phyloP scores from a whole-genome alignment of 768 basidiomycete species.

The Lenzites betulinus region DNA sequence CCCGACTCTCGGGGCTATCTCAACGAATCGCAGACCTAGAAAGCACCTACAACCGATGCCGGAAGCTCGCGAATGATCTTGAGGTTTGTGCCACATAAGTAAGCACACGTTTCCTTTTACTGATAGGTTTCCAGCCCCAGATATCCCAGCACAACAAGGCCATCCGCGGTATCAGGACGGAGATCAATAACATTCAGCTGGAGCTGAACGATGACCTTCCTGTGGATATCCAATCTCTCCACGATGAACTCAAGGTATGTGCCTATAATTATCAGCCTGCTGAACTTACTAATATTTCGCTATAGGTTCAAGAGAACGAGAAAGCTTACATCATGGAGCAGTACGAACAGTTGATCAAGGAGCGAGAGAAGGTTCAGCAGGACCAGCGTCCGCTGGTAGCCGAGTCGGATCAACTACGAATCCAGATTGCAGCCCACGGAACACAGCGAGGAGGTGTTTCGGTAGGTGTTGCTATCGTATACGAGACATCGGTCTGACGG shows the following conservation, averaged over 20 bases:
- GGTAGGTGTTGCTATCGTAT: slow-evolving; percentile 41
- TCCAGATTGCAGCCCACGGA: slow-evolving; percentile 53
- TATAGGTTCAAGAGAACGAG: slow-evolving; percentile 57
- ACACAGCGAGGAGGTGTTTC: slow-evolving; percentile 42
- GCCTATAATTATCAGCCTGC: not conserved
- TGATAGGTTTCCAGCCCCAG: slow-evolving; percentile 9
- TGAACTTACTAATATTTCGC: not conserved
- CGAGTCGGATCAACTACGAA: slow-evolving; percentile 48
- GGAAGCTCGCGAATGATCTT: slow-evolving; percentile 31
- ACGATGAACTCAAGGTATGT: slow-evolving; percentile 55
- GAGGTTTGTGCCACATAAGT: not conserved
- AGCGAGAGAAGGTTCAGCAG: slow-evolving; percentile 50
- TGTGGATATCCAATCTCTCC: slow-evolving; percentile 56
- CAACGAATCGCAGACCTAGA: slow-evolving; percentile 33
- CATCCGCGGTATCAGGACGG: slow-evolving; percentile 31
- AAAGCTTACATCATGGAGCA: slow-evolving; percentile 51
- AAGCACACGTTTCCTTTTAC: not conserved
- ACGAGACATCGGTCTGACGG: slow-evolving; percentile 1
- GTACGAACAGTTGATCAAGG: slow-evolving; percentile 45
- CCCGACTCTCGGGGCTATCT: slow-evolving; percentile 35
- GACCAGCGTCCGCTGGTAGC: slow-evolving; percentile 45
- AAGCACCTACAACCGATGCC: slow-evolving; percentile 32
- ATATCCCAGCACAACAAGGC: slow-evolving; percentile 8
- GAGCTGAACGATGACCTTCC: slow-evolving; percentile 74
- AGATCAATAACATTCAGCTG: slow-evolving; percentile 47